Conservation (phyloP, 1,139 yeast genomes). For the Hansenula lynferdii region DNA sequence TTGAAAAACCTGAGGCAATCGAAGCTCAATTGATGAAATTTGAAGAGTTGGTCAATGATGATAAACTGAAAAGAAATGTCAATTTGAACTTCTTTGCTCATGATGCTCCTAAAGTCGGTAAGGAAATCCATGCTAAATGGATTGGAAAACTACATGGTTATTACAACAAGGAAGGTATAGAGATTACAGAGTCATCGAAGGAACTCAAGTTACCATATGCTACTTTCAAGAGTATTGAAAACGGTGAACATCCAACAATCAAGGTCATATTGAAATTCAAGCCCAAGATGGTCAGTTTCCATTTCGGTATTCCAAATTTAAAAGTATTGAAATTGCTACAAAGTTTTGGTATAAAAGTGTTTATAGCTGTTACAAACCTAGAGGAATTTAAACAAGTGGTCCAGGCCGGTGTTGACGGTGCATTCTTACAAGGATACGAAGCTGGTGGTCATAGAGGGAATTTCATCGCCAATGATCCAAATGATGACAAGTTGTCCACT, state of each 20-base stretch:
- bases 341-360: conserved; percentile 29
- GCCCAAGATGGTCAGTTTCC: conserved; percentile 42
- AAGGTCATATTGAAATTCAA: conserved; percentile 13
- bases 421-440: conserved; percentile 45
- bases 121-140: conserved; percentile 9
- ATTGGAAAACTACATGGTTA: conserved; percentile 15
- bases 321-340: conserved; percentile 28
- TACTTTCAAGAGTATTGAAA: conserved; percentile 34
- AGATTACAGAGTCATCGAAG: background rate
- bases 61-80: conserved; percentile 18
- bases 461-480: conserved; percentile 24
- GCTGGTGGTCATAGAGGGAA: conserved; percentile 55
- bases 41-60: conserved; percentile 3
- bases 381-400: conserved; percentile 31
- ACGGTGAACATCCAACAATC: conserved; percentile 10
- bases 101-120: conserved; percentile 17
- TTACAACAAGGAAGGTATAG: conserved; percentile 5
- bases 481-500: conserved; percentile 35
- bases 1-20: conserved; percentile 9
- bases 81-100: conserved; percentile 46
- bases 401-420: conserved; percentile 33
- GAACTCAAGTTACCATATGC: conserved; percentile 23
- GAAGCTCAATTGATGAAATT: conserved; percentile 8
- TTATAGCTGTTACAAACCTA: conserved; percentile 38
- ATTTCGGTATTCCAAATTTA: conserved; percentile 39